Conservation (phyloP, 805 yeast genomes). For the Pichia insulana region DNA sequence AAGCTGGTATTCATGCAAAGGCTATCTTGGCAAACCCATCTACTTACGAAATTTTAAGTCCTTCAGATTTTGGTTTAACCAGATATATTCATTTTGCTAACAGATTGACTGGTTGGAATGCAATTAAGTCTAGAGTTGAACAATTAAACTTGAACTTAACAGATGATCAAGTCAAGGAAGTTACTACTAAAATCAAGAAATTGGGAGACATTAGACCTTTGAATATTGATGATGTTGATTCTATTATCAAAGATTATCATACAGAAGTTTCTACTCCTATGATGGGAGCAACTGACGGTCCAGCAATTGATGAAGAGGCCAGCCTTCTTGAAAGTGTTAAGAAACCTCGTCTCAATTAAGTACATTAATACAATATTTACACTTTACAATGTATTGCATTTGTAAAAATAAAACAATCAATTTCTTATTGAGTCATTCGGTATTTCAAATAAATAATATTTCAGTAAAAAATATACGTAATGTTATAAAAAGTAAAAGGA, state of each 20-base stretch:
- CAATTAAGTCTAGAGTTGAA: slow-evolving; percentile 95
- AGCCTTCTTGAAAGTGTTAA: slow-evolving; percentile 23
- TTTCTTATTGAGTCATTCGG: background rate
- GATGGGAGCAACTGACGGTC: slow-evolving; percentile 28
- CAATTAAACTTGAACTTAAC: slow-evolving; percentile 84
- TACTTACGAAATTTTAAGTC: slow-evolving; percentile 94
- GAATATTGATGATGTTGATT: slow-evolving; percentile 94
- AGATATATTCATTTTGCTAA: slow-evolving; percentile 97
- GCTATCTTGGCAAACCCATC: slow-evolving; percentile 98
- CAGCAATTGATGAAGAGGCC: slow-evolving; percentile 24
- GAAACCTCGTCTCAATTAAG: slow-evolving; percentile 25
- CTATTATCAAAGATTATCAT: slow-evolving; percentile 90
- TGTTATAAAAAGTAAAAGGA: background rate
- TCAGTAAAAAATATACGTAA: background rate
- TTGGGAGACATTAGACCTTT: slow-evolving; percentile 93
- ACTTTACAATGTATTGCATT: background rate
- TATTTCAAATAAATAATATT: background rate
- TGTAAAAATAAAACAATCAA: background rate
- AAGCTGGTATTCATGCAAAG: slow-evolving; percentile 99
- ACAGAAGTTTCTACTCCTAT: slow-evolving; percentile 58
- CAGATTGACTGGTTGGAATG: slow-evolving; percentile 98
- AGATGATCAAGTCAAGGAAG: slow-evolving; percentile 92
- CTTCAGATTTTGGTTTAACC: slow-evolving; percentile 90
- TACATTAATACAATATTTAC: too few relatives aligned
- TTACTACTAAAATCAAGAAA: slow-evolving; percentile 84